Conservation (phyloP, 805 yeast species). For the Ogataea trehaloabstinens region DNA sequence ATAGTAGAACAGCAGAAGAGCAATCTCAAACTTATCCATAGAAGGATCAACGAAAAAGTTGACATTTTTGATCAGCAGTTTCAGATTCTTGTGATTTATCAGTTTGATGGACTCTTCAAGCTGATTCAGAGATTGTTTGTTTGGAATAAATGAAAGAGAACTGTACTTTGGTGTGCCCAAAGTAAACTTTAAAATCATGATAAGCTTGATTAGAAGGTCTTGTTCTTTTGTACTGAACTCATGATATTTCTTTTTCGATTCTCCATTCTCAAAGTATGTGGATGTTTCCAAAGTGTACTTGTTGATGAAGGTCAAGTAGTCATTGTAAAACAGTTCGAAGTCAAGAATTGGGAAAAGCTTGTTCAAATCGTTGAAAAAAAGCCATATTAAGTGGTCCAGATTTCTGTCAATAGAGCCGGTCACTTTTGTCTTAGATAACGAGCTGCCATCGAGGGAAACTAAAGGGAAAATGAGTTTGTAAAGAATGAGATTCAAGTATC, state of each 20-base stretch:
- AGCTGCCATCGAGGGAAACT: constrained; percentile 13
- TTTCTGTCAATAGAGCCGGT: constrained; percentile 26
- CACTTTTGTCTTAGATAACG: constrained; percentile 2
- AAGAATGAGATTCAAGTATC: constrained; percentile 32
- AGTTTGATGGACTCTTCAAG: constrained; percentile 33
- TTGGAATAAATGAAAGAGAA: constrained; percentile 24
- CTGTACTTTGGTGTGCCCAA: constrained; percentile 35
- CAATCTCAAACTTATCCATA: constrained; percentile 48
- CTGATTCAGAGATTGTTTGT: constrained; percentile 27
- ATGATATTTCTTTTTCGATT: constrained; percentile 36
- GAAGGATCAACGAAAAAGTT: constrained; percentile 45
- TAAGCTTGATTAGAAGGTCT: constrained; percentile 46
- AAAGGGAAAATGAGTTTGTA: constrained; percentile 35
- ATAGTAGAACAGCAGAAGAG: constrained; percentile 47
- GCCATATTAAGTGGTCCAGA: constrained; percentile 44
- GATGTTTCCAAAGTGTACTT: constrained; percentile 31
- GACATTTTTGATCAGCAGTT: constrained; percentile 45
- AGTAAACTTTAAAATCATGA: constrained; percentile 51
- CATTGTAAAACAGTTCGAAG: constrained; percentile 50
- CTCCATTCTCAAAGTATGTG: constrained; percentile 41
- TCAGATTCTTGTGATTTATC: constrained; percentile 36
- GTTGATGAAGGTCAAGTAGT: constrained; percentile 48
- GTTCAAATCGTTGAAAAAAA: constrained; percentile 52
- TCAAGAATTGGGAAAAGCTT: constrained; percentile 55
- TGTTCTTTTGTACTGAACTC: constrained; percentile 33